Percentiles rank a stretch among this genome's conserved stretches.
These are phyloP conservation scores for Nitzschia sp. DNA, from an alignment of 108 stramenopile species.

Conservation along the genomic window DNA sequence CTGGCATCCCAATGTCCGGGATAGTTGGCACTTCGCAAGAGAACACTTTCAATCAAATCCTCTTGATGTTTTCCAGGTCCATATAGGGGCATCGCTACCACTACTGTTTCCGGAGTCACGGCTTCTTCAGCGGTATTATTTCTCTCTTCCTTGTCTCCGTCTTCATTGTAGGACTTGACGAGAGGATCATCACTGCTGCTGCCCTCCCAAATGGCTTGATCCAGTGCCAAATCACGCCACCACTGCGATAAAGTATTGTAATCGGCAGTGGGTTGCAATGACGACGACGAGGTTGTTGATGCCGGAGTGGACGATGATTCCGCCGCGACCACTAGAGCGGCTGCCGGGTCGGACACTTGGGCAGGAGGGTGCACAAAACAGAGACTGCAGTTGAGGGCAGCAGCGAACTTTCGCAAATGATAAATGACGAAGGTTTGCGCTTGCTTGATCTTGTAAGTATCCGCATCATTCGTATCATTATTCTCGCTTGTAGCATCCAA, in stretches of 20 bases:
- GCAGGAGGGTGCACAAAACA: constrained; percentile 47
- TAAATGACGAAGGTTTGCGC: constrained; percentile 62
- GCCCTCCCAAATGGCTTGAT: constrained; percentile 23
- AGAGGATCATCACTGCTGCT: background rate
- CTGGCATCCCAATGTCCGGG: constrained; percentile 85
- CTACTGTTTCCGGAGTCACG: constrained; percentile 13
- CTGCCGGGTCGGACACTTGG: background rate
- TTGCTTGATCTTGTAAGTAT: constrained; percentile 57
- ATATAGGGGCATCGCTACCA: constrained; percentile 35
- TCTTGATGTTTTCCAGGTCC: constrained; percentile 67
- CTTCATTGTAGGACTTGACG: constrained; percentile 5
- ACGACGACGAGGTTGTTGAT: background rate
- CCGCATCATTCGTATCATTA: constrained; percentile 17
- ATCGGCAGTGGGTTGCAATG: constrained; percentile 18
- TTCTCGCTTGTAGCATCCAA: constrained; percentile 9
- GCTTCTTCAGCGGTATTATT: constrained; percentile 3
- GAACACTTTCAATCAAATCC: constrained; percentile 72
- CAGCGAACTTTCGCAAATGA: constrained; percentile 78
- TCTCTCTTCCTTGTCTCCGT: background rate
- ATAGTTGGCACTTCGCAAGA: constrained; percentile 77
- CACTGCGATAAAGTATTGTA: constrained; percentile 19
- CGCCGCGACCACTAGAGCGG: background rate
- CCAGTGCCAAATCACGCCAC: constrained; percentile 36
- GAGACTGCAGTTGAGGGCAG: constrained; percentile 56
- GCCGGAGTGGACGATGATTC: background rate